phyloP scores from a whole-genome alignment of 1,139 yeast genomes.

The Debaryomycetaceae sp. region DNA sequence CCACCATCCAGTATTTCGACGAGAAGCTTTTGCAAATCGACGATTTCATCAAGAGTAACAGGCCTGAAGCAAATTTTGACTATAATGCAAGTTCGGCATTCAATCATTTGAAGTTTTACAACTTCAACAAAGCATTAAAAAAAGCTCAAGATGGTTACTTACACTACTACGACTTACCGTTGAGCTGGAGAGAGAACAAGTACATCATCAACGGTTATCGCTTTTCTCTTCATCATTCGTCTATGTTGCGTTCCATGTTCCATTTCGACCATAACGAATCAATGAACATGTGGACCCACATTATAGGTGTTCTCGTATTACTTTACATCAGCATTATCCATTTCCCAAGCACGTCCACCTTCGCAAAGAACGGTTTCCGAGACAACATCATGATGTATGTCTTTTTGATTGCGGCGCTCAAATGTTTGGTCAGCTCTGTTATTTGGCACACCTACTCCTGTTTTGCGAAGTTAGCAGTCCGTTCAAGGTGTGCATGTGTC shows the following conservation, averaged over 20 bases:
- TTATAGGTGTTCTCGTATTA: slow-evolving; percentile 62
- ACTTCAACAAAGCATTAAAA: slow-evolving; percentile 57
- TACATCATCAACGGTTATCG: slow-evolving; percentile 82
- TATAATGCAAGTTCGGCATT: slow-evolving; percentile 26
- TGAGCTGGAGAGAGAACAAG: slow-evolving; percentile 91
- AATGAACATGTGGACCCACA: slow-evolving; percentile 91
- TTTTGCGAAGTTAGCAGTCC: slow-evolving; percentile 59
- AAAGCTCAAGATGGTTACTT: slow-evolving; percentile 53
- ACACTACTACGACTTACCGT: slow-evolving; percentile 85
- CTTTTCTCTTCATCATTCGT: slow-evolving; percentile 62
- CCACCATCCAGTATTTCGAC: slow-evolving; percentile 55
- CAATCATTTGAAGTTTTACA: slow-evolving; percentile 47
- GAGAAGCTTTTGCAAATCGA: slow-evolving; percentile 53
- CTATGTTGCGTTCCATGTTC: slow-evolving; percentile 55
- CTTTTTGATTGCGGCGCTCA: slow-evolving; percentile 69
- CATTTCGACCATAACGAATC: slow-evolving; percentile 79
- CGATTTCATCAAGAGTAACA: slow-evolving; percentile 38
- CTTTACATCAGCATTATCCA: slow-evolving; percentile 54
- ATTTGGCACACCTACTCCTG: slow-evolving; percentile 92
- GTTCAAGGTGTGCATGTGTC: slow-evolving; percentile 83
- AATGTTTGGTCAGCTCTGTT: slow-evolving; percentile 74
- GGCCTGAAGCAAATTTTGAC: slow-evolving; percentile 28
- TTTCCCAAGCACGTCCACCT: slow-evolving; percentile 56
- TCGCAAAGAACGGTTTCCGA: slow-evolving; percentile 28
- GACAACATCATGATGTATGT: slow-evolving; percentile 59